Percentiles rank a stretch among this genome's conserved stretches.
phyloP scores from a whole-genome alignment of 1,139 yeast genomes.

The Pneumocystis carinii region DNA sequence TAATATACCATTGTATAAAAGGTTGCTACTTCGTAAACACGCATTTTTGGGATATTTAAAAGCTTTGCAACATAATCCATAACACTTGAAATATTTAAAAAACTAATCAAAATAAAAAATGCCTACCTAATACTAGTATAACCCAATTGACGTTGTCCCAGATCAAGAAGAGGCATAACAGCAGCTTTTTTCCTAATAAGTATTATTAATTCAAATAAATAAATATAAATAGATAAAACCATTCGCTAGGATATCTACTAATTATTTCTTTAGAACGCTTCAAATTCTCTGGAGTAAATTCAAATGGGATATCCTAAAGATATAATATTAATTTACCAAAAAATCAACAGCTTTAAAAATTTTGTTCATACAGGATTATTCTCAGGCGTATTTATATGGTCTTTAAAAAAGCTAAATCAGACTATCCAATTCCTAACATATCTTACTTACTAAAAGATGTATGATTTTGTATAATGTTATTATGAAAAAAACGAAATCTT shows the following conservation, averaged over 20 bases:
- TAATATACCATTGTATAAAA: slow-evolving; percentile 57
- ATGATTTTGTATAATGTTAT: not conserved
- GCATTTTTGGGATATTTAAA: slow-evolving; percentile 86
- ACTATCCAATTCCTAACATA: not conserved
- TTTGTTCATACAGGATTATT: slow-evolving; percentile 37
- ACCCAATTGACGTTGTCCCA: slow-evolving; percentile 81
- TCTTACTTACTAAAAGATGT: not conserved
- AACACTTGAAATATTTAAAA: slow-evolving; percentile 30
- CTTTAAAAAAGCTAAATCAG: not conserved
- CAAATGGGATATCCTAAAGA: slow-evolving; percentile 40
- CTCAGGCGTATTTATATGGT: slow-evolving; percentile 52
- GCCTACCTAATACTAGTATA: slow-evolving; percentile 50
- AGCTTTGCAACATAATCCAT: slow-evolving; percentile 85
- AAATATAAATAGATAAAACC: not conserved
- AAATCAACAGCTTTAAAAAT: not conserved
- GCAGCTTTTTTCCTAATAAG: slow-evolving; percentile 78
- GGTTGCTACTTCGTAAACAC: slow-evolving; percentile 80
- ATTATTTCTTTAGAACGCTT: slow-evolving; percentile 59
- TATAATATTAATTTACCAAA: not conserved
- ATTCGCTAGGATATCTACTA: slow-evolving; percentile 37
- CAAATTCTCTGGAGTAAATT: slow-evolving; percentile 54
- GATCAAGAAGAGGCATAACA: slow-evolving; percentile 70
- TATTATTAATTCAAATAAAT: slow-evolving; percentile 3
- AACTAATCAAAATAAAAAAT: not conserved
- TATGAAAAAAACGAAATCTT: not conserved